phyloP scores from a whole-genome alignment of 768 basidiomycete species.

The Auricularia heimuer region DNA sequence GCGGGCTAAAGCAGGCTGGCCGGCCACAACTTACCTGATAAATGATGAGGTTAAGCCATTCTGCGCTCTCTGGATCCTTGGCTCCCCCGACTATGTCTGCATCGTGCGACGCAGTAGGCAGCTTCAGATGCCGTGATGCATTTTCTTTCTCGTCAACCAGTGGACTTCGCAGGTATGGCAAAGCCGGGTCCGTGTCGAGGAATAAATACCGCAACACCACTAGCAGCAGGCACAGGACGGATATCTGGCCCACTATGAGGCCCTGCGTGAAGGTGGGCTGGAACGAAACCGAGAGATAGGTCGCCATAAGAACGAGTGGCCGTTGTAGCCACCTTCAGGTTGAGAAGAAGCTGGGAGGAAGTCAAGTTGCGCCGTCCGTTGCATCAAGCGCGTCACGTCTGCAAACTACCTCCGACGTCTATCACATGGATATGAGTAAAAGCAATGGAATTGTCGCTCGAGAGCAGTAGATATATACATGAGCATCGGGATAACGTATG shows the following conservation, averaged over 20 bases:
- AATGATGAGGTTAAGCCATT: constrained; percentile 85
- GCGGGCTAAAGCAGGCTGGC: background rate
- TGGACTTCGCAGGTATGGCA: constrained; percentile 5
- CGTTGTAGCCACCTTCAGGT: background rate
- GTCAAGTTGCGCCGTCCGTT: background rate
- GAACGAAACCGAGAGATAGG: constrained; percentile 42
- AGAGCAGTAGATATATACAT: background rate
- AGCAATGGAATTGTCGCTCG: background rate
- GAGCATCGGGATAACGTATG: background rate
- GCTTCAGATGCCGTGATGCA: constrained; percentile 49
- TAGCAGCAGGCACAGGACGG: constrained; percentile 65
- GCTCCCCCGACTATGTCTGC: constrained; percentile 27
- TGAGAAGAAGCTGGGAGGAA: background rate
- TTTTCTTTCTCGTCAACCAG: constrained; percentile 32
- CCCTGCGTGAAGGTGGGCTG: constrained; percentile 94
- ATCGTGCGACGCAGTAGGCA: constrained; percentile 21
- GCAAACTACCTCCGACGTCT: no score
- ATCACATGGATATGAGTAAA: no score
- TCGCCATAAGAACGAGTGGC: background rate
- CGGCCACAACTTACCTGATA: constrained; percentile 49
- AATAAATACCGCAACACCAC: constrained; percentile 92
- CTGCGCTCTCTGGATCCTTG: constrained; percentile 56
- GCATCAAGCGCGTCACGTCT: background rate
- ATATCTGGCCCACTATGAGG: constrained; percentile 83
- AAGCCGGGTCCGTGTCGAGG: constrained; percentile 54